Percentiles rank a stretch among this genome's conserved stretches.
Conservation (phyloP, 177 flowering plant genomes). For the Vitis hybrid region DNA sequence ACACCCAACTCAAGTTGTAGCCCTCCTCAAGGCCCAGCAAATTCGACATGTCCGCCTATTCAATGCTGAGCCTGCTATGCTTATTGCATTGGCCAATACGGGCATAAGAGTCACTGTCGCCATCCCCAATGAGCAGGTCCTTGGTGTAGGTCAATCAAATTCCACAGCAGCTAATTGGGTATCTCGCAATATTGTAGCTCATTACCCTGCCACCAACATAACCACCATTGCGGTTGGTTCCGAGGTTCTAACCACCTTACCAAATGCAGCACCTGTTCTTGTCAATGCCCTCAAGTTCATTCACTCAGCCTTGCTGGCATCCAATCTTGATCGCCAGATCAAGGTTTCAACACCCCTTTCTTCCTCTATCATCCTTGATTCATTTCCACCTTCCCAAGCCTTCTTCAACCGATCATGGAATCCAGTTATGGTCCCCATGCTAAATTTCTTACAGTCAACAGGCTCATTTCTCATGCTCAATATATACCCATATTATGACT, state of each 20-base stretch:
- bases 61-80: conserved; percentile 66
- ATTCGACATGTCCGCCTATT: conserved; percentile 61
- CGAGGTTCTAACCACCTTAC: conserved; percentile 61
- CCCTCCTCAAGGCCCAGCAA: conserved; percentile 65
- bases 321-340: conserved; percentile 60
- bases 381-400: conserved; percentile 87
- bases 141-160: conserved; percentile 77
- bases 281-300: conserved; percentile 61
- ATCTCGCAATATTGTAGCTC: conserved; percentile 55
- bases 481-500: conserved; percentile 74
- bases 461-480: conserved; percentile 69
- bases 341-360: conserved; percentile 72
- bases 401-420: conserved; percentile 68
- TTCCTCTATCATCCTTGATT: conserved; percentile 63
- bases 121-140: conserved; percentile 67
- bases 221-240: conserved; percentile 73
- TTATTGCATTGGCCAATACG: conserved; percentile 62
- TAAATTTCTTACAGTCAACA: conserved; percentile 66
- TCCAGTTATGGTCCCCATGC: conserved; percentile 59
- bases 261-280: conserved; percentile 70
- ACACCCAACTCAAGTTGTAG: conserved; percentile 74
- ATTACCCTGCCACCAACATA: conserved; percentile 74
- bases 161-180: conserved; percentile 92
- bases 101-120: conserved; percentile 62
- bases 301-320: conserved; percentile 73